These are phyloP conservation scores for Dipteronia dyeriana DNA, from an alignment of 345 rosid genomes.

Conservation along the genomic window DNA sequence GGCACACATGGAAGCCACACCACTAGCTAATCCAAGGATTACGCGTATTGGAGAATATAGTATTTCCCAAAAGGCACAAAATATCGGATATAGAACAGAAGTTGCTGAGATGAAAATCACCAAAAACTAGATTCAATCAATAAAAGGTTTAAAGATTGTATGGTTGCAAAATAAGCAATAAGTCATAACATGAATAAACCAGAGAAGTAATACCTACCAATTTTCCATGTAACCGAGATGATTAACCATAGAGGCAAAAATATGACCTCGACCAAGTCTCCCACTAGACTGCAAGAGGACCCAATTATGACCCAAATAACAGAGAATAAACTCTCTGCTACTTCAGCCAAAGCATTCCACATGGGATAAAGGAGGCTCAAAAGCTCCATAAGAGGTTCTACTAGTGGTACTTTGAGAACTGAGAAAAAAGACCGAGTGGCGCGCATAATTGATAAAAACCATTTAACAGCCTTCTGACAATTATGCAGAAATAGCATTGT, in stretches of 20 bases:
- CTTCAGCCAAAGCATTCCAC: conserved; percentile 57
- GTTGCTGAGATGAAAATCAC: conserved; percentile 47
- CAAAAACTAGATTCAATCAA: neutral
- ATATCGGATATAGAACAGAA: conserved; percentile 57
- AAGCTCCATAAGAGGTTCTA: conserved; percentile 49
- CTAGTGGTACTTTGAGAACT: conserved; percentile 57
- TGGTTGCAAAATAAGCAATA: conserved; percentile 5
- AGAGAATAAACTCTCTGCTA: conserved; percentile 51
- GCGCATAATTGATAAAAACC: conserved; percentile 55
- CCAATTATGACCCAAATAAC: conserved; percentile 48
- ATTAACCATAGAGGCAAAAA: conserved; percentile 61
- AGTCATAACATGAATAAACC: neutral
- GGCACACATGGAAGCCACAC: conserved; percentile 45
- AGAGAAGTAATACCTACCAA: conserved; percentile 48
- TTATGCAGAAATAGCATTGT: conserved; percentile 97
- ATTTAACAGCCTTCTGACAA: conserved; percentile 77
- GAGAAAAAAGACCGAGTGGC: conserved; percentile 64
- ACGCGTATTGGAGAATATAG: conserved; percentile 65
- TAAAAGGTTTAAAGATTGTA: conserved; percentile 11
- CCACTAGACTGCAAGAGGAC: conserved; percentile 47
- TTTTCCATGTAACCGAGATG: conserved; percentile 50
- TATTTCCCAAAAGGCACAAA: conserved; percentile 70
- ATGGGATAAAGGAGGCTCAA: conserved; percentile 57
- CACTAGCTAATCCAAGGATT: conserved; percentile 51
- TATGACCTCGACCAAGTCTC: conserved; percentile 51